These are phyloP conservation scores for Cyclotella kingstonii DNA, from an alignment of 108 stramenopile genomes.

Conservation along the genomic window DNA sequence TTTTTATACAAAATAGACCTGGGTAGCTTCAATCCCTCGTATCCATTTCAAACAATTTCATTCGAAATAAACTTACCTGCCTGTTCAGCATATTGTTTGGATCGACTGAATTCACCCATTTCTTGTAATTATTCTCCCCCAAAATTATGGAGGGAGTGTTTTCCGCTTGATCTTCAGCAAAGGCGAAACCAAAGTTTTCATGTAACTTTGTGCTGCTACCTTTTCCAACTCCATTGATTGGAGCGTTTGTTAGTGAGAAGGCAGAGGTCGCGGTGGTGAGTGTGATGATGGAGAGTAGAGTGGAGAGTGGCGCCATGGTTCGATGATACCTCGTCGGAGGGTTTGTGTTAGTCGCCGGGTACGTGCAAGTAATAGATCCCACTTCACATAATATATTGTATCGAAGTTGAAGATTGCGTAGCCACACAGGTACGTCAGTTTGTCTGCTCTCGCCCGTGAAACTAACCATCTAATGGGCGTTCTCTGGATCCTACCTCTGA, in stretches of 20 bases:
- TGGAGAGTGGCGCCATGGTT: conserved; percentile 42
- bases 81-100: conserved; percentile 80
- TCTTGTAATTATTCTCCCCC: conserved; percentile 88
- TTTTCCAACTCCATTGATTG: conserved; percentile 1
- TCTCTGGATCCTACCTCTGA: too few species aligned
- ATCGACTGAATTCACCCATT: conserved; percentile 67
- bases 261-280: conserved; percentile 39
- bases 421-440: too few species aligned
- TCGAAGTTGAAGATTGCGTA: too few species aligned
- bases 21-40: too few species aligned
- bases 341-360: background rate
- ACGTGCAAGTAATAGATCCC: too few species aligned
- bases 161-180: conserved; percentile 77
- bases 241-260: conserved; percentile 23
- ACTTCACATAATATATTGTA: too few species aligned
- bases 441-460: too few species aligned
- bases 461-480: too few species aligned
- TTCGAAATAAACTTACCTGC: conserved; percentile 53
- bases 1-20: too few species aligned
- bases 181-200: conserved; percentile 78
- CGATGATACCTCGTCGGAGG: background rate
- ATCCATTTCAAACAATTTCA: background rate
- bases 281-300: conserved; percentile 40
- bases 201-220: conserved; percentile 26
- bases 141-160: conserved; percentile 72